Base-by-base conservation (phyloP, 2,329 filamentous ascomycete species). In the Xylaria sp. region DNA sequence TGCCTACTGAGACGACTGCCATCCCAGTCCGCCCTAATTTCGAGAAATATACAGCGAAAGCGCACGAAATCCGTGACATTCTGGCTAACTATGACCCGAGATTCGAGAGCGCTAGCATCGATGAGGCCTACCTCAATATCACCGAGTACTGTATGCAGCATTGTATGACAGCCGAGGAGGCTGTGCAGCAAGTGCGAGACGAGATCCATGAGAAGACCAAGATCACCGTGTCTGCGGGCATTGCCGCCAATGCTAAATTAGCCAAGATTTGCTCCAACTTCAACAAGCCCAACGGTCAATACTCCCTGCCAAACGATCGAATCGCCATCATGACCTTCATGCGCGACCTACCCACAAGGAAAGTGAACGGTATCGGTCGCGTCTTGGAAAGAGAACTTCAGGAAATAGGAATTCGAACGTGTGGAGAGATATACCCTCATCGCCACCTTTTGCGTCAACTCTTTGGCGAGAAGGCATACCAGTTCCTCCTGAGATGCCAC, bases 271-370 rank as follows among this genome's bases (percentile, higher is more conserved):
- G 92, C 75, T 97, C 93, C 21, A 98, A 99, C 77, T 89, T 92
- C 79, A 98, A 98, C 80, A 99, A 99, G 77, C 96, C 96, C 0
- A 97, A 99, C 74, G 96, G 96, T 0, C 96, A 98, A 77, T 98
- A 92, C 74, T 82, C 88, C 10, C 83, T 98, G 1, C 86, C 91
- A 0, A 92, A 86, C 61, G 91, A 97, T 48, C 87, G 94, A 10
- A 81, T 83, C 29, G 86, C 88, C 0, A 93, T 99, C 68, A 90
- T 98, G 87, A 82, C 86, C 0, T 98, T 98, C 77, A 97, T 98
- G 92, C 86, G 87, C 12, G 87, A 91, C 35, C 83, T 99, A 27
- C 91, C 94, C 0, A 94, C 93, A 0, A 88, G 96, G 40, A 98
- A 98, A 77, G 92, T 98, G 51, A 98, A 98, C 73, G 96, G 96